Base-by-base conservation (phyloP, 805 yeast species). In the Yamadazyma sp. region DNA sequence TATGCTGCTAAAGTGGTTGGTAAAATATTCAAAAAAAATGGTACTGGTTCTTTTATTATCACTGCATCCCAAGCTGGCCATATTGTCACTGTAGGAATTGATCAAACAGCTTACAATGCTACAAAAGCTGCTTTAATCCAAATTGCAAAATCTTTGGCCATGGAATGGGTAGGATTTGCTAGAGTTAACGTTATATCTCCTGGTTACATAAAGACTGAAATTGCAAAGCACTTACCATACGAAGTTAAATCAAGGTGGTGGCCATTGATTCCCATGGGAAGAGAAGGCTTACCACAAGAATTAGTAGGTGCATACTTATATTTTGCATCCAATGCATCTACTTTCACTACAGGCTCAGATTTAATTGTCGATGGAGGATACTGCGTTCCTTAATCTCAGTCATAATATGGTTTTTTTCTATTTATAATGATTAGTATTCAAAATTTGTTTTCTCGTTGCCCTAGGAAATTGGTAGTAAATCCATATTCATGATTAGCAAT, bases 131-230 rank as follows among this genome's bases (percentile, higher is more conserved):
- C 60, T 3, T 52, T 58, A 26, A 50, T 58, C 35, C 65, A 60
- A 46, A 52, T 60, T 28, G 45, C 60, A 33, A 53, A 50, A 40
- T 56, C 63, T 7, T 52, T 60, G 38, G 62, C 65, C 12, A 55
- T 60, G 16, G 65, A 60, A 46, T 60, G 65, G 65, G 62, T 61
- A 10, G 45, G 77, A 1, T 60, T 62, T 34, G 61, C 55, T 27
- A 46, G 66, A 35, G 60, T 55, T 35, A 60, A 60, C 52, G 42
- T 60, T 19, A 43, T 60, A n/a, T 54, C 60, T 5, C 65, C 66
- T 5, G 66, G 66, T 20, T 58, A 58, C 21, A 27, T 27, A 7
- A 9, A 15, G 18, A 27, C 88, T 6, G 83, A 79, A 39, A 64
- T 82, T 29, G 44, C 56, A 11, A 56, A 56, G 36, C 55, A 56